Percentiles rank a stretch among this genome's conserved stretches.
Conservation (phyloP, 331 rosid genomes). For the Spiraea crenata region DNA sequence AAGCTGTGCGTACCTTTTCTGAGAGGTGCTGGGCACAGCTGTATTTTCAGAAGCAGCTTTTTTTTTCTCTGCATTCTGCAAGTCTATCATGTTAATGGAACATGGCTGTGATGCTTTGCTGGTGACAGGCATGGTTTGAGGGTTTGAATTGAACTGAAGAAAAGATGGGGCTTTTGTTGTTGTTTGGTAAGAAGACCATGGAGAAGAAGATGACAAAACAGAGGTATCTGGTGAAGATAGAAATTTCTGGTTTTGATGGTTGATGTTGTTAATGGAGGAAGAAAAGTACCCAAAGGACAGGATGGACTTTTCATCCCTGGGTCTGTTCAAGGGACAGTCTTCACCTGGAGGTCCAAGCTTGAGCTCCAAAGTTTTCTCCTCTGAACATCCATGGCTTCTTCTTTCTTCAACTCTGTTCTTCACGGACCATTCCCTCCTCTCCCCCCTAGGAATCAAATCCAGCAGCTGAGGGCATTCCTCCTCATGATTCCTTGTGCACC, state of each 20-base stretch:
- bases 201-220: slow-evolving; percentile 20
- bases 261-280: slow-evolving; percentile 5
- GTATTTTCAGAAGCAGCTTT: slow-evolving; percentile 51
- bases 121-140: slow-evolving; percentile 35
- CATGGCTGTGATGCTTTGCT: slow-evolving; percentile 45
- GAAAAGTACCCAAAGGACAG: slow-evolving; percentile 52
- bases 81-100: slow-evolving; percentile 44
- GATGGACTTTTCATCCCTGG: slow-evolving; percentile 39
- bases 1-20: slow-evolving; percentile 70
- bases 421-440: slow-evolving; percentile 46
- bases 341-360: slow-evolving; percentile 86
- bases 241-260: slow-evolving; percentile 25
- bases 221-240: slow-evolving; percentile 28
- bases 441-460: slow-evolving; percentile 56
- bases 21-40: slow-evolving; percentile 78
- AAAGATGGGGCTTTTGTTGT: slow-evolving; percentile 37
- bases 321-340: slow-evolving; percentile 41
- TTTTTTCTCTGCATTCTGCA: slow-evolving; percentile 59
- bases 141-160: slow-evolving; percentile 38
- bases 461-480: slow-evolving; percentile 53
- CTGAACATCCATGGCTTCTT: slow-evolving; percentile 41
- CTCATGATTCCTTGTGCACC: slow-evolving; percentile 47
- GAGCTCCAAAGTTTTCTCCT: slow-evolving; percentile 70
- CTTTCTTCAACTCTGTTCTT: slow-evolving; percentile 27
- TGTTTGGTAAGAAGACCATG: slow-evolving; percentile 37